Evolutionary conservation across 306 rosid species (phyloP).

Genomic region (Prunus persica): DNA sequence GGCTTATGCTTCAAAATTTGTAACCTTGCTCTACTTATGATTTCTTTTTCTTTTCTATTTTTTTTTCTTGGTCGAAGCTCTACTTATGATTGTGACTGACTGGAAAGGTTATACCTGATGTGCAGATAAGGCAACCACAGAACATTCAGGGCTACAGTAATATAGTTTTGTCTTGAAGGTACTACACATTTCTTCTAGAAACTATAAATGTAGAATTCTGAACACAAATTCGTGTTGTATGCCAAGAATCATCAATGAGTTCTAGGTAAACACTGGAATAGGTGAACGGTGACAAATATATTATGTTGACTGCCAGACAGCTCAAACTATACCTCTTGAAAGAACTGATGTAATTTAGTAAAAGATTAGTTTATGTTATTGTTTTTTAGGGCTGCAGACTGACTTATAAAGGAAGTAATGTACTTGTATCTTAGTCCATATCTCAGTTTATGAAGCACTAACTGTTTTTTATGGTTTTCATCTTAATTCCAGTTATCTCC

Average conservation of each 20-base stretch:
- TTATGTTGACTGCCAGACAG: not conserved
- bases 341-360: not conserved
- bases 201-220: not conserved
- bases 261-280: not conserved
- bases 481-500: not conserved
- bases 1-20: not conserved
- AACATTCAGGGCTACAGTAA: conserved; percentile 5
- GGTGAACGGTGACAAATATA: not conserved
- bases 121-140: conserved; percentile 9
- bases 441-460: not conserved
- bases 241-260: not conserved
- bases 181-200: not conserved
- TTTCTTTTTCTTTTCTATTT: too few relatives aligned
- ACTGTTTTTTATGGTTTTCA: not conserved
- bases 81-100: not conserved
- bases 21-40: not conserved
- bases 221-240: not conserved
- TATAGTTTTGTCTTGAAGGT: conserved; percentile 5
- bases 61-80: too few relatives aligned
- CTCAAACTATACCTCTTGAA: too few relatives aligned
- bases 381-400: not conserved
- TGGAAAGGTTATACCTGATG: not conserved
- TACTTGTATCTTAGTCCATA: not conserved
- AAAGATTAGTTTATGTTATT: not conserved
- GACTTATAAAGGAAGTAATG: not conserved